phyloP scores from a whole-genome alignment of 371 early-diverging fungal genomes.

The Rhizopus microsporus region DNA sequence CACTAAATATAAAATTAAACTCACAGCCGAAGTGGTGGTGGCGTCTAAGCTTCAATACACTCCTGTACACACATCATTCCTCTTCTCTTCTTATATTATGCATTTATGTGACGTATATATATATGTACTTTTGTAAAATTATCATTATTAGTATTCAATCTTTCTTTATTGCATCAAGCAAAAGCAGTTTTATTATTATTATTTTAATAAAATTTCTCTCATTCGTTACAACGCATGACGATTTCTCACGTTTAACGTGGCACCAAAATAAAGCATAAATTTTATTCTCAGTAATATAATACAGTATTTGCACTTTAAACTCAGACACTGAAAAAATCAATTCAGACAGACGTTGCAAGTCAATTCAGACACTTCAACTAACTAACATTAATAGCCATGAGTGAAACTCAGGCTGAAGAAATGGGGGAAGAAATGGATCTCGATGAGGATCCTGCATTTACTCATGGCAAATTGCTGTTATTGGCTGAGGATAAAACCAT shows the following conservation, averaged over 20 bases:
- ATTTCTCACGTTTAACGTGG: constrained; percentile 7
- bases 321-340: background rate
- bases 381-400: background rate
- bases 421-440: background rate
- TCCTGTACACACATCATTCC: background rate
- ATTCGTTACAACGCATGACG: background rate
- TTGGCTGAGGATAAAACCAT: constrained; percentile 4
- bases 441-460: constrained; percentile 3
- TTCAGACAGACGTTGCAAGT: no score
- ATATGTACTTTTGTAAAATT: background rate
- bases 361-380: no score
- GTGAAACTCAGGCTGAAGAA: background rate
- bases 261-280: background rate
- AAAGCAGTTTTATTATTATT: no score
- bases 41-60: constrained; percentile 19
- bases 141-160: no score
- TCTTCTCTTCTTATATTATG: background rate
- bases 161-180: no score
- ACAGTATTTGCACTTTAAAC: background rate
- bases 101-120: background rate
- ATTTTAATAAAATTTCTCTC: background rate
- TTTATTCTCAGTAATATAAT: no score
- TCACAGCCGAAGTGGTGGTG: constrained; percentile 43
- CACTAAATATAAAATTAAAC: background rate
- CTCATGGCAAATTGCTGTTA: constrained; percentile 3